Evolutionary conservation across 2,329 filamentous ascomycete genomes (phyloP), one percentile per base, ranked within the genome.

Genomic region (Gnomoniopsis smithogilvyi): DNA sequence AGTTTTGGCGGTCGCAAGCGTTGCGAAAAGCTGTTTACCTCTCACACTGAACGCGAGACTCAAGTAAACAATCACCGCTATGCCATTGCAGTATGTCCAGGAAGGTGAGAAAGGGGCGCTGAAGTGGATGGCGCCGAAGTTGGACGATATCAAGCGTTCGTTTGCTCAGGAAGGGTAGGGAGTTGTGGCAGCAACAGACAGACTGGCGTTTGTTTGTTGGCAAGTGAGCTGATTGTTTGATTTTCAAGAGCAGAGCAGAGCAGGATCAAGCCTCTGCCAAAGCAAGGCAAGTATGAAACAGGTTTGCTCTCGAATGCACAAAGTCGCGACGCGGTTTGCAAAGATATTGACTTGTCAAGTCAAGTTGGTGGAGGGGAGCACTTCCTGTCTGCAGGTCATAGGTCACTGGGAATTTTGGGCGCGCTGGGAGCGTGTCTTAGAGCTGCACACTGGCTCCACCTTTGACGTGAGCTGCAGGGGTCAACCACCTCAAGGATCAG

Each of bases 41-140:
- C 51, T 52, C 56, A 56, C 51, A 59, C 57, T 52, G 45, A 41
- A 46, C 53, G 60, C 51, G 49, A 56, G 52, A 56, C 52, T 55
- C 51, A 51, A 50, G 33, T 53, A 26, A 45, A 46, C 43, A 21
- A 50, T 50, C 51, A 59, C 33, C 43, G 43, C 52, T 62, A 62
- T 51, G 58, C 60, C 60, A 62, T 62, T 36, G 60, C 60, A 62
- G 53, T 50, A 49, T 47, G 51, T 30, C n/a, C 24, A 15, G 33
- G 52, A 43, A 45, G 26, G 34, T 17, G 17, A 33, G 33, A 24
- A 22, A 41, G 34, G 19, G 34, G 19, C 22, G 36, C 34, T 41
- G 12, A 46, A 55, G 21, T 26, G 49, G 48, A 46, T 19, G 22
- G 33, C 43, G 51, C 52, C 51, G 38, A 50, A 30, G 22, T 51